phyloP scores from a whole-genome alignment of 2,329 filamentous ascomycete species.

The Xylariaceae sp. region DNA sequence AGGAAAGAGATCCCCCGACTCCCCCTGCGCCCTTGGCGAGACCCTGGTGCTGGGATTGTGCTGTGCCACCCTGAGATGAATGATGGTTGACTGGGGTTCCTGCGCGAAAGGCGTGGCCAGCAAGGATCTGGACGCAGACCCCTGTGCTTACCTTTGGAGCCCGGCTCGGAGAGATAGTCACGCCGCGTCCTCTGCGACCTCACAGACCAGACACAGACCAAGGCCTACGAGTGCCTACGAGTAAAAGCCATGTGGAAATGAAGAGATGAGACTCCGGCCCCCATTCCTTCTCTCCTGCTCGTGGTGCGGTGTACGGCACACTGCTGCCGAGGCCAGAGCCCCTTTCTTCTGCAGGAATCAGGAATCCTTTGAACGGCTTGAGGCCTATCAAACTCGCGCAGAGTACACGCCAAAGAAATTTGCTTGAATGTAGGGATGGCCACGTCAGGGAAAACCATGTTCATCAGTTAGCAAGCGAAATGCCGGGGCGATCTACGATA shows the following conservation, averaged over 20 bases:
- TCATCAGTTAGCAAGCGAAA: neutral
- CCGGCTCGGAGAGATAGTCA: slow-evolving; percentile 25
- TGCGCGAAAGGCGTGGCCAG: slow-evolving; percentile 16
- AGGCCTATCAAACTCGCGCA: neutral
- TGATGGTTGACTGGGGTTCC: slow-evolving; percentile 7
- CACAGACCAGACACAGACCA: neutral
- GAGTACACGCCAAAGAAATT: neutral
- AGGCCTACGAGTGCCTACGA: neutral
- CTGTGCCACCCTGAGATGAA: slow-evolving; percentile 4
- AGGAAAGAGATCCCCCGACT: neutral
- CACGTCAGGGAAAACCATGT: neutral
- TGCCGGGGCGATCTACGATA: neutral
- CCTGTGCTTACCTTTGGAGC: slow-evolving; percentile 23
- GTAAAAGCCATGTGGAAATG: neutral
- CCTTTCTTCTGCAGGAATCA: slow-evolving; percentile 18
- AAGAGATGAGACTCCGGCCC: slow-evolving; percentile 16
- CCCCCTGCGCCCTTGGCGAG: neutral
- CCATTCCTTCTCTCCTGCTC: slow-evolving; percentile 11
- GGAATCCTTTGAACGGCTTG: neutral
- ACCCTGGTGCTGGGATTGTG: slow-evolving; percentile 2
- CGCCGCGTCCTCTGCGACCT: slow-evolving; percentile 12
- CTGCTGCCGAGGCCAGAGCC: slow-evolving; percentile 14
- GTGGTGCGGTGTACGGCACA: slow-evolving; percentile 11
- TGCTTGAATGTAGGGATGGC: neutral
- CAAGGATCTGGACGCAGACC: slow-evolving; percentile 11